These are phyloP conservation scores for Neopestalotiopsis rosae DNA, from an alignment of 2,329 filamentous ascomycete genomes.

Conservation along the genomic window DNA sequence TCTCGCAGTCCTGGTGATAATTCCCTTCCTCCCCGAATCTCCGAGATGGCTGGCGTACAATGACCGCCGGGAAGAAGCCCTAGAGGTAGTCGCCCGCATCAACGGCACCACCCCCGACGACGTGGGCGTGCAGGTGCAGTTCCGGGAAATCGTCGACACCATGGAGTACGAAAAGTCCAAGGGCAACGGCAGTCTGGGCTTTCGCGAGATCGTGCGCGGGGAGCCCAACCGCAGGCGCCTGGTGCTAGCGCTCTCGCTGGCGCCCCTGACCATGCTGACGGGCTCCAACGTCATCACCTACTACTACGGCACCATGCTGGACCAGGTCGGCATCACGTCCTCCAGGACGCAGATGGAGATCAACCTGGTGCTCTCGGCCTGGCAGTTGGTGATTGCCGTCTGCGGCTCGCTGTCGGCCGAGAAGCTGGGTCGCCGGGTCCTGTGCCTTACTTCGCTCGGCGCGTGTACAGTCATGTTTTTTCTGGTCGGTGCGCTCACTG, in stretches of 20 bases:
- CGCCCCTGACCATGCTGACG: slow-evolving; percentile 36
- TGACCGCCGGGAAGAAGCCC: slow-evolving; percentile 33
- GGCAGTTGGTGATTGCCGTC: slow-evolving; percentile 22
- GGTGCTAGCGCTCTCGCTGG: neutral
- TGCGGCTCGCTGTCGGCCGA: slow-evolving; percentile 19
- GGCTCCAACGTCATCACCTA: slow-evolving; percentile 48
- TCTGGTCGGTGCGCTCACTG: slow-evolving; percentile 19
- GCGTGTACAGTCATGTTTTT: slow-evolving; percentile 19
- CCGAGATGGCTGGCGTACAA: slow-evolving; percentile 41
- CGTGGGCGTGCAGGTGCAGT: slow-evolving; percentile 40
- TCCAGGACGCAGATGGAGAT: slow-evolving; percentile 43
- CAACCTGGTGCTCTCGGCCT: slow-evolving; percentile 14
- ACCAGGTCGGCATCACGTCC: slow-evolving; percentile 51
- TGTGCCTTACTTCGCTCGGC: slow-evolving; percentile 2
- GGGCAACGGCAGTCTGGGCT: neutral
- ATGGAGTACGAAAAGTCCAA: slow-evolving; percentile 28
- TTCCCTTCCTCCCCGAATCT: slow-evolving; percentile 26
- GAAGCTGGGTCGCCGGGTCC: slow-evolving; percentile 7
- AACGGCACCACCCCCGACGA: slow-evolving; percentile 48
- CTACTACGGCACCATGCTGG: slow-evolving; percentile 48
- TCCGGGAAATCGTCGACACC: slow-evolving; percentile 53
- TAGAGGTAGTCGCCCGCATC: slow-evolving; percentile 45
- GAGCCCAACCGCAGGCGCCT: slow-evolving; percentile 29
- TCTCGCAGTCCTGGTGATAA: slow-evolving; percentile 26
- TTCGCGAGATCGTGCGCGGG: slow-evolving; percentile 42